Percentiles rank a stretch among this genome's conserved stretches.
phyloP scores from a whole-genome alignment of 2,329 filamentous ascomycete genomes.

The Akanthomyces lecanii region DNA sequence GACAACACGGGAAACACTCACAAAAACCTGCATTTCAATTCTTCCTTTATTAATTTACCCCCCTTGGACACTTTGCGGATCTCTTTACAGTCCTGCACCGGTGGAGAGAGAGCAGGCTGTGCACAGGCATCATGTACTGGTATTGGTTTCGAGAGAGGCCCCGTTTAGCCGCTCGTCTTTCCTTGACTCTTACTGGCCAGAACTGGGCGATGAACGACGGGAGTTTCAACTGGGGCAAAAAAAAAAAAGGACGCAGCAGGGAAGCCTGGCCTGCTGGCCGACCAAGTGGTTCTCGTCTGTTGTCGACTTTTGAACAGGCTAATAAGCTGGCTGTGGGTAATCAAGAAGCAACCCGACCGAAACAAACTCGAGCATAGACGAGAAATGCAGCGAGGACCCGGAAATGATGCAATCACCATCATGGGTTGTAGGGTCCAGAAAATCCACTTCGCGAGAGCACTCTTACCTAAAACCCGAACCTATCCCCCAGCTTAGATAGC shows the following conservation, averaged over 20 bases:
- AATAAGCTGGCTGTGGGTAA: no score
- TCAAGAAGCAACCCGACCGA: not conserved
- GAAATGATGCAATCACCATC: not conserved
- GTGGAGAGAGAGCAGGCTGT: not conserved
- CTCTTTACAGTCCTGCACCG: not conserved
- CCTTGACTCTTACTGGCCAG: not conserved
- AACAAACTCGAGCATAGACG: not conserved
- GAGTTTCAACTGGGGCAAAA: not conserved
- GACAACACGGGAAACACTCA: not conserved
- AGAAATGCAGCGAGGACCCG: not conserved
- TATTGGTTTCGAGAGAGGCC: no score
- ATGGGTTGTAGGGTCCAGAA: no score
- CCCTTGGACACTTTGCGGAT: no score
- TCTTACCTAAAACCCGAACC: no score
- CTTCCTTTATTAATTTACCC: no score
- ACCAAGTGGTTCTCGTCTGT: not conserved
- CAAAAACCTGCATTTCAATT: no score
- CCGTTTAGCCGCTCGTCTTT: constrained; percentile 8
- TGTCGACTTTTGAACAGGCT: no score
- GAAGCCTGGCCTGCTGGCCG: no score
- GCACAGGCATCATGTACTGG: not conserved
- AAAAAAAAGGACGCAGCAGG: no score
- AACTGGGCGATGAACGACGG: not conserved
- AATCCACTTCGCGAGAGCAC: no score
- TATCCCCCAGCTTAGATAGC: not conserved